These are phyloP conservation scores for Hymenoscyphus linearis DNA, from an alignment of 2,329 filamentous ascomycete genomes.

Conservation along the genomic window DNA sequence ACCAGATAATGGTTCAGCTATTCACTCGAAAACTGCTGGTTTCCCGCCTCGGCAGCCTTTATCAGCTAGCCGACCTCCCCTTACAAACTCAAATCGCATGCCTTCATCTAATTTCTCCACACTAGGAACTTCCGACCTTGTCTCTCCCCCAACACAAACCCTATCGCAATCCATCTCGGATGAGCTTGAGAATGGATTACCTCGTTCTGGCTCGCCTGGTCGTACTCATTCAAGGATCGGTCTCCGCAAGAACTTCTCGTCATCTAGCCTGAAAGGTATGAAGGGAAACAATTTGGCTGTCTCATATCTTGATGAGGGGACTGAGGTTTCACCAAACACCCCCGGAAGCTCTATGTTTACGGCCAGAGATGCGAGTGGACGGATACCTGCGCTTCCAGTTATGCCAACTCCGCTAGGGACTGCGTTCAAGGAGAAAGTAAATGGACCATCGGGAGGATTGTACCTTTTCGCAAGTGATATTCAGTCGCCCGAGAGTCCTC, in stretches of 20 bases:
- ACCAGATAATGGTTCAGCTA: slow-evolving; percentile 10
- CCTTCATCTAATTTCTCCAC: slow-evolving; percentile 25
- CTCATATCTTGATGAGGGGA: slow-evolving; percentile 52
- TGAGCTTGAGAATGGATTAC: slow-evolving; percentile 34
- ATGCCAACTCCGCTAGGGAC: slow-evolving; percentile 63
- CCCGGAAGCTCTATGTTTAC: slow-evolving; percentile 54
- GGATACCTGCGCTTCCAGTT: slow-evolving; percentile 52
- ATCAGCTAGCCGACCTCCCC: slow-evolving; percentile 16
- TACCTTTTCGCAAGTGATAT: slow-evolving; percentile 82
- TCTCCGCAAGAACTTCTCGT: slow-evolving; percentile 64
- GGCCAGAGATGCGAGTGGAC: slow-evolving; percentile 37
- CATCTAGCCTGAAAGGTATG: slow-evolving; percentile 64
- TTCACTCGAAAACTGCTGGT: slow-evolving; percentile 27
- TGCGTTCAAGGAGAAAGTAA: slow-evolving; percentile 54
- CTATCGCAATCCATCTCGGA: slow-evolving; percentile 27
- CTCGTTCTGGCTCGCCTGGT: slow-evolving; percentile 49
- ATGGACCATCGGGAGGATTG: slow-evolving; percentile 59
- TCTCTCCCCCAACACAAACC: slow-evolving; percentile 30
- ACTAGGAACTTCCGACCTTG: slow-evolving; percentile 24
- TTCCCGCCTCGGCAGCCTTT: slow-evolving; percentile 19
- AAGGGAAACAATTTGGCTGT: slow-evolving; percentile 70
- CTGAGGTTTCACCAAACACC: slow-evolving; percentile 67
- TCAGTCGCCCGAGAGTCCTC: slow-evolving; percentile 59
- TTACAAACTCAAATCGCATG: slow-evolving; percentile 25
- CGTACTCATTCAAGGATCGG: slow-evolving; percentile 38